Percentiles rank a stretch among this genome's conserved stretches.
Conservation (phyloP, 192 early-diverging fungal species). For the Coemansia asiatica region DNA sequence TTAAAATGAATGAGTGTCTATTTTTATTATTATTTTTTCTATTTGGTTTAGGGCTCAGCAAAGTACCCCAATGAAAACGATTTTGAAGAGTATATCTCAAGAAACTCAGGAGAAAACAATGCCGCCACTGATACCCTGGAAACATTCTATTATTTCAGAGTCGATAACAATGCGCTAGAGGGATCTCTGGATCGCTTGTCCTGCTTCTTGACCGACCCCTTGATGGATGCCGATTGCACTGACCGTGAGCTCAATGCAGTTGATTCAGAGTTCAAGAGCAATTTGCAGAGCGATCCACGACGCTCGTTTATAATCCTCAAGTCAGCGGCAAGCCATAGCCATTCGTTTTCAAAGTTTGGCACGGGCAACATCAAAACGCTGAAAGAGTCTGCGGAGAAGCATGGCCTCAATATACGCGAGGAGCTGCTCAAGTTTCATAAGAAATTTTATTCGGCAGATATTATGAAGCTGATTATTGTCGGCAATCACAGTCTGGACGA, state of each 20-base stretch:
- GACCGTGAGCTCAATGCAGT: constrained; percentile 88
- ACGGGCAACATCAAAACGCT: constrained; percentile 84
- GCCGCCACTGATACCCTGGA: constrained; percentile 19
- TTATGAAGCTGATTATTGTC: constrained; percentile 88
- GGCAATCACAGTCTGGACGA: constrained; percentile 77
- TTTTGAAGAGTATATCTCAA: constrained; percentile 45
- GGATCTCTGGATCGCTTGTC: constrained; percentile 71
- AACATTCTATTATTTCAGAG: constrained; percentile 29
- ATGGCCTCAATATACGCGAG: constrained; percentile 72
- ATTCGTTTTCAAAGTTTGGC: constrained; percentile 79
- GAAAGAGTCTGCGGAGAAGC: constrained; percentile 39
- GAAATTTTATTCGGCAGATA: constrained; percentile 85
- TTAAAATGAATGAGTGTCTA: neutral
- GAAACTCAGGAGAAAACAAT: constrained; percentile 32
- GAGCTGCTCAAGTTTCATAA: constrained; percentile 79
- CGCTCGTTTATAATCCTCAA: neutral
- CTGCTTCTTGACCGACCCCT: constrained; percentile 86
- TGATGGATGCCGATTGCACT: constrained; percentile 75
- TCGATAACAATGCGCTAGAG: constrained; percentile 52
- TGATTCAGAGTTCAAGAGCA: constrained; percentile 89
- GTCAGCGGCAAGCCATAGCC: constrained; percentile 55
- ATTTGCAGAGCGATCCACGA: constrained; percentile 73
- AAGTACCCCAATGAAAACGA: constrained; percentile 73
- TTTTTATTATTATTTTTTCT: neutral
- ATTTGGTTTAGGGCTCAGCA: constrained; percentile 51